Conservation (phyloP, 176 grass and related monocot genomes). For the Alloteropsis semialata region DNA sequence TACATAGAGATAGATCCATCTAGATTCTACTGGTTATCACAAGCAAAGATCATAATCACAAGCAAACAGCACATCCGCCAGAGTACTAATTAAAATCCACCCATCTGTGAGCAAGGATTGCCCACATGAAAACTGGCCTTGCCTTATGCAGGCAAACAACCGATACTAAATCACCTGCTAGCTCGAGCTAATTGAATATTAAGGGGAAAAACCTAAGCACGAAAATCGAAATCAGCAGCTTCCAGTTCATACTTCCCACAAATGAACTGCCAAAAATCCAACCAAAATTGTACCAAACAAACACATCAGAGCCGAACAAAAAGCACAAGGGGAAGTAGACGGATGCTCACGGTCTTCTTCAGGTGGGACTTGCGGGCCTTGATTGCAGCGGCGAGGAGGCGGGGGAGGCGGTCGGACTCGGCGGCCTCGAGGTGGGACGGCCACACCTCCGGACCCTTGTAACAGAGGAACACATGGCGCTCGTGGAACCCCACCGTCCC, state of each 20-base stretch:
- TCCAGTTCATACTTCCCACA: background rate
- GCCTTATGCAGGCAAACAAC: background rate
- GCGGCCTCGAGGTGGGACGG: slow-evolving; percentile 72
- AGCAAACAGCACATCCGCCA: background rate
- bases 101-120: background rate
- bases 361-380: slow-evolving; percentile 48
- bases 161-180: background rate
- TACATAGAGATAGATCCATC: background rate
- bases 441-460: slow-evolving; percentile 88
- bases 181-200: background rate
- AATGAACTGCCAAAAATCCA: slow-evolving; percentile 7
- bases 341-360: slow-evolving; percentile 67
- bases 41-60: background rate
- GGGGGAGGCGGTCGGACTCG: slow-evolving; percentile 73
- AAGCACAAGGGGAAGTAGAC: background rate
- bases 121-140: background rate
- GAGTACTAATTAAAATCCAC: background rate
- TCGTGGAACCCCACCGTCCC: slow-evolving; percentile 79
- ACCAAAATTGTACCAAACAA: background rate
- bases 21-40: background rate
- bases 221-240: background rate
- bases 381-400: slow-evolving; percentile 70
- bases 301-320: background rate
- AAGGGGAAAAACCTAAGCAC: background rate
- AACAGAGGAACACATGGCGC: slow-evolving; percentile 93